Conservation (phyloP, 2,329 filamentous ascomycete species). For the Trichoderma koningiopsis region DNA sequence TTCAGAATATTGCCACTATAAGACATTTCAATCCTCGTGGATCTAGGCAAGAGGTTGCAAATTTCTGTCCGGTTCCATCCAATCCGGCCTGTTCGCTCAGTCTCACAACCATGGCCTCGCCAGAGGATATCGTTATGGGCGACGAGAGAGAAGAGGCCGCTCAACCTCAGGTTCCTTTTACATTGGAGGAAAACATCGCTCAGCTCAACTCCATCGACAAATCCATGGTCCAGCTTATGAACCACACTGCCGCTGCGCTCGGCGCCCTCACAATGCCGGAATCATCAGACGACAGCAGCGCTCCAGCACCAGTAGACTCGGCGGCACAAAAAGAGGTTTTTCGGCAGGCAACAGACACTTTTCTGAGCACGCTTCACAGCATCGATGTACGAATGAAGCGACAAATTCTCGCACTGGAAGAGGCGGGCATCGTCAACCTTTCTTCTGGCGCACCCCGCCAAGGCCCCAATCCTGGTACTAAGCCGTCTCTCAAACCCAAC, state of each 20-base stretch:
- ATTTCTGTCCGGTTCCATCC: not conserved
- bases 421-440: conserved; percentile 71
- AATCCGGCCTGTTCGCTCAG: not conserved
- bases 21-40: not conserved
- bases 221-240: conserved; percentile 47
- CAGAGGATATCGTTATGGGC: conserved; percentile 38
- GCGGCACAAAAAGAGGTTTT: conserved; percentile 58
- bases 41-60: too few species aligned
- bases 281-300: conserved; percentile 26
- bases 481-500: conserved; percentile 54
- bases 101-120: conserved; percentile 36
- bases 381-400: conserved; percentile 72
- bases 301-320: conserved; percentile 40
- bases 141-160: conserved; percentile 32
- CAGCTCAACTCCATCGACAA: conserved; percentile 80
- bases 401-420: conserved; percentile 73
- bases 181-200: conserved; percentile 74
- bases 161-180: conserved; percentile 57
- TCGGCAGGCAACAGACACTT: conserved; percentile 63
- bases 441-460: conserved; percentile 39
- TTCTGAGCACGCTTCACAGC: conserved; percentile 71
- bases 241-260: conserved; percentile 51
- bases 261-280: conserved; percentile 46
- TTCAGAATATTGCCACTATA: not conserved
- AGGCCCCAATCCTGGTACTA: conserved; percentile 39